Percentiles rank a stretch among this genome's conserved stretches.
Conservation (phyloP, 208 protist species). For the Naegleria fowleri region DNA sequence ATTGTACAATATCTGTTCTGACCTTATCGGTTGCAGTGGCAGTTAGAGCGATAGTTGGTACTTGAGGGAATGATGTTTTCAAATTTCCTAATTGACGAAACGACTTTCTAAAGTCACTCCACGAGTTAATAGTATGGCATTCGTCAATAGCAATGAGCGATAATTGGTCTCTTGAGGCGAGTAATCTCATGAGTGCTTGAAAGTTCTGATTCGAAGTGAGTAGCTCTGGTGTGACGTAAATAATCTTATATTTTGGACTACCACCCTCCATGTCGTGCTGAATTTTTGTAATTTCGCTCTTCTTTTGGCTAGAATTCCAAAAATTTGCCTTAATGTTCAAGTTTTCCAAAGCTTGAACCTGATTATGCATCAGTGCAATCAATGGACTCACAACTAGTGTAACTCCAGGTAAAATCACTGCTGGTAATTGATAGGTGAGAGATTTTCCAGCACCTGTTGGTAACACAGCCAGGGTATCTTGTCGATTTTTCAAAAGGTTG, state of each 20-base stretch:
- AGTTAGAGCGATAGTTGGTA: constrained; percentile 26
- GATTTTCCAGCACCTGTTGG: constrained; percentile 69
- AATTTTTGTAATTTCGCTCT: constrained; percentile 27
- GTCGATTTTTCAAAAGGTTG: constrained; percentile 72
- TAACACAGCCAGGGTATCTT: constrained; percentile 83
- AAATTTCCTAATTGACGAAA: background rate
- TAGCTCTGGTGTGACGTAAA: constrained; percentile 71
- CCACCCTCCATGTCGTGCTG: constrained; percentile 27
- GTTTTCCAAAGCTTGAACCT: constrained; percentile 45
- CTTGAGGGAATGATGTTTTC: background rate
- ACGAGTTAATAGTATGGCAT: constrained; percentile 20
- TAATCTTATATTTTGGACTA: constrained; percentile 44
- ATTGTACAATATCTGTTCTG: constrained; percentile 15
- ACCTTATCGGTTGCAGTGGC: constrained; percentile 28
- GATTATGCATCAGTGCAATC: constrained; percentile 74
- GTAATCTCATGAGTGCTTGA: background rate
- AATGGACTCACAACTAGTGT: constrained; percentile 68
- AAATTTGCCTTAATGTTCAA: background rate
- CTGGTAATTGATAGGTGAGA: constrained; percentile 71
- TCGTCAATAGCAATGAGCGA: constrained; percentile 27
- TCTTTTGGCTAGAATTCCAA: constrained; percentile 22
- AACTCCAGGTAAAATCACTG: constrained; percentile 38
- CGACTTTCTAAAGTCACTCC: constrained; percentile 29
- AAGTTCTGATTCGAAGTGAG: constrained; percentile 32
- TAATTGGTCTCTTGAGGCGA: background rate